Percentiles rank a stretch among this genome's conserved stretches.
These are phyloP conservation scores for Alliaria petiolata DNA, from an alignment of 345 rosid genomes.

Conservation along the genomic window DNA sequence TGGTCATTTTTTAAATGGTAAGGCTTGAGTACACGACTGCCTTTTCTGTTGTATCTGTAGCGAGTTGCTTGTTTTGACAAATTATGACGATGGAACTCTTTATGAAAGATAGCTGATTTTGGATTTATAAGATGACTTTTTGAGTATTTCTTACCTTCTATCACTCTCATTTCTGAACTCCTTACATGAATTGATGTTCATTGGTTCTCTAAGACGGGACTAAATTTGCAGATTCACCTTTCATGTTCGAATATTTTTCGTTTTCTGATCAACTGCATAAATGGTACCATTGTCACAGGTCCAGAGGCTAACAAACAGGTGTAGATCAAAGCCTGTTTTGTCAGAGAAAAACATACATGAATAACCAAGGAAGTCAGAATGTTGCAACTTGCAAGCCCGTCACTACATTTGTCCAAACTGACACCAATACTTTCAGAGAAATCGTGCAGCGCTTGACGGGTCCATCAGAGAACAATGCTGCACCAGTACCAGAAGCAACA, in stretches of 20 bases:
- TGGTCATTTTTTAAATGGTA: not conserved
- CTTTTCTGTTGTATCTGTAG: slow-evolving; percentile 24
- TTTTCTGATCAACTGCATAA: slow-evolving; percentile 9
- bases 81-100: not conserved
- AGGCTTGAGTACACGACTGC: slow-evolving; percentile 34
- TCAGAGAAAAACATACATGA: slow-evolving; percentile 38
- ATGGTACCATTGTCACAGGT: slow-evolving; percentile 34
- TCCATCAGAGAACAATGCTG: slow-evolving; percentile 42
- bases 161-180: slow-evolving; percentile 8
- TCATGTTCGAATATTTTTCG: not conserved
- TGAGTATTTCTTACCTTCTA: slow-evolving; percentile 17
- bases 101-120: not conserved
- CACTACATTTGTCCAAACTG: slow-evolving; percentile 75
- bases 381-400: slow-evolving; percentile 54
- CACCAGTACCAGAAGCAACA: slow-evolving; percentile 31
- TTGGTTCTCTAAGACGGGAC: too few relatives aligned
- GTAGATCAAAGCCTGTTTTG: slow-evolving; percentile 3
- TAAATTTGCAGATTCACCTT: not conserved
- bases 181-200: slow-evolving; percentile 9
- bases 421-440: slow-evolving; percentile 62
- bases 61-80: slow-evolving; percentile 19
- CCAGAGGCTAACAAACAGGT: not conserved
- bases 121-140: slow-evolving; percentile 7
- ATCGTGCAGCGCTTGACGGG: slow-evolving; percentile 76
- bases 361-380: slow-evolving; percentile 38